phyloP scores from a whole-genome alignment of 371 early-diverging fungal species.

The Lichtheimia corymbifera region DNA sequence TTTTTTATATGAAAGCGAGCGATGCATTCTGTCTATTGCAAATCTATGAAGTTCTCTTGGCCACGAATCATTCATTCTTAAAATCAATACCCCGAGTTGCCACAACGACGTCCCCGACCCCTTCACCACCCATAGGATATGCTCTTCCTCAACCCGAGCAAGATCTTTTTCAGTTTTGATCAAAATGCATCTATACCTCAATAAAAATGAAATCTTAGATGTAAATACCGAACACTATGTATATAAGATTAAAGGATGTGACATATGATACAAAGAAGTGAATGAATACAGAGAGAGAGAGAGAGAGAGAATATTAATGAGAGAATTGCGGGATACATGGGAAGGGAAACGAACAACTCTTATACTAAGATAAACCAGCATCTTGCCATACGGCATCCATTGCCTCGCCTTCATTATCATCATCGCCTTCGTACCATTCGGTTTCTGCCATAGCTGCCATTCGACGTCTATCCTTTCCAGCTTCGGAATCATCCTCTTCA shows the following conservation, averaged over 20 bases:
- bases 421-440: conserved; percentile 50
- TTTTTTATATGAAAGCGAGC: conserved; percentile 15
- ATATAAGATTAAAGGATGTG: too few relatives aligned
- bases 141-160: neutral
- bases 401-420: conserved; percentile 49
- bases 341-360: too few relatives aligned
- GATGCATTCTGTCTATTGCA: conserved; percentile 41
- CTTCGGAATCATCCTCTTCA: conserved; percentile 53
- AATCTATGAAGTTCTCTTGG: conserved; percentile 22
- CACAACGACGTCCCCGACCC: neutral
- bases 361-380: too few relatives aligned
- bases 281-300: too few relatives aligned
- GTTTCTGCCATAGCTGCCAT: conserved; percentile 27
- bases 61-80: conserved; percentile 33
- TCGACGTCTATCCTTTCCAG: conserved; percentile 49
- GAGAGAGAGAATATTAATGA: too few relatives aligned
- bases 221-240: neutral
- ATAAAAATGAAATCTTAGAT: neutral
- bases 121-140: conserved; percentile 3
- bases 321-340: too few relatives aligned
- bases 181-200: neutral
- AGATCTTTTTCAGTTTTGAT: conserved; percentile 9
- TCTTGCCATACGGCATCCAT: conserved; percentile 31
- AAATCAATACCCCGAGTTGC: neutral
- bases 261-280: too few relatives aligned